phyloP scores from a whole-genome alignment of 73 alveolate species.

The Paramecium biaurelia region DNA sequence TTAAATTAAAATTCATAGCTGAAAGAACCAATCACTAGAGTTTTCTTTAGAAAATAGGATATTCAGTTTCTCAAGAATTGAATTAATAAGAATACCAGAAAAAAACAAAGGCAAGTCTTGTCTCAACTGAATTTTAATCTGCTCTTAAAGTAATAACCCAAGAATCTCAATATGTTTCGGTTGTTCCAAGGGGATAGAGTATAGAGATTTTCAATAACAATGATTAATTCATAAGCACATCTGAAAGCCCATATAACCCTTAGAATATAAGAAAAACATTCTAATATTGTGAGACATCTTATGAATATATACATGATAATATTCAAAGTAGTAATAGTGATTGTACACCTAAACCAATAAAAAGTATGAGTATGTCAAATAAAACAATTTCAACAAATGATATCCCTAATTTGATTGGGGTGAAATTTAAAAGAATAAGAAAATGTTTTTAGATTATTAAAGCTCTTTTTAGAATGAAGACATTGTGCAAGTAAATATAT shows the following conservation, averaged over 20 bases:
- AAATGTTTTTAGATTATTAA: not conserved
- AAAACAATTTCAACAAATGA: not conserved
- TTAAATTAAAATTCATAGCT: not conserved
- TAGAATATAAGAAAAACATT: not conserved
- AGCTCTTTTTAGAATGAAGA: not conserved
- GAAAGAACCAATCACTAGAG: not conserved
- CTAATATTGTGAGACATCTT: not conserved
- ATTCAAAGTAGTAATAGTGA: not conserved
- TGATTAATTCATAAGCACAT: not conserved
- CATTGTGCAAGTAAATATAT: not conserved
- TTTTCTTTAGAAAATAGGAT: not conserved
- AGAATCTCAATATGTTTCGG: not conserved
- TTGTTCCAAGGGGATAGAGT: not conserved
- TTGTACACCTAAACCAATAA: not conserved
- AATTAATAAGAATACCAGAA: not conserved
- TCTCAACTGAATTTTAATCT: not conserved
- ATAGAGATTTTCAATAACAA: not conserved
- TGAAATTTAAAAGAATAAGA: not conserved
- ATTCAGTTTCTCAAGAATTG: not conserved
- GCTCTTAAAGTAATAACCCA: not conserved
- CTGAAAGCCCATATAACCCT: not conserved
- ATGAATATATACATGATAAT: not conserved
- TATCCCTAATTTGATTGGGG: not conserved
- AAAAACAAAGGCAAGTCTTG: not conserved
- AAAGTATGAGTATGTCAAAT: not conserved